phyloP scores from a whole-genome alignment of 352 stramenopile species.

The Pythium dissotocum region DNA sequence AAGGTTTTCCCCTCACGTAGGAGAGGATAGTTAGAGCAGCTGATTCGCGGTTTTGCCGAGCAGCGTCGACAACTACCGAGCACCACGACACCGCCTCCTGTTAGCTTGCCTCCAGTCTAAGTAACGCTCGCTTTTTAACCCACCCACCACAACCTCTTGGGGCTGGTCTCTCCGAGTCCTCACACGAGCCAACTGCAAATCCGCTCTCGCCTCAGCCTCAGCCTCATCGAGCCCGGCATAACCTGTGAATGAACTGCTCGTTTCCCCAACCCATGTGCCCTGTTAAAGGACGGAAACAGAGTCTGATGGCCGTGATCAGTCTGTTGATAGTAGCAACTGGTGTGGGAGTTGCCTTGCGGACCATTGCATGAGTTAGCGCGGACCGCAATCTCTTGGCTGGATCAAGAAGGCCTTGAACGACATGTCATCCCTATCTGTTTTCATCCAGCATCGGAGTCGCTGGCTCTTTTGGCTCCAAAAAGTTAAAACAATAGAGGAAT shows the following conservation, averaged over 20 bases:
- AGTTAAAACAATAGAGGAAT: too few relatives aligned
- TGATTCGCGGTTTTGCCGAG: slow-evolving; percentile 8
- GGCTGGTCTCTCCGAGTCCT: slow-evolving; percentile 7
- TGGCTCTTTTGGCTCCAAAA: too few relatives aligned
- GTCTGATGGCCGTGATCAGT: too few relatives aligned
- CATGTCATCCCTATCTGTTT: too few relatives aligned
- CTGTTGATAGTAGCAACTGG: too few relatives aligned
- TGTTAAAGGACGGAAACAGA: slow-evolving; percentile 9
- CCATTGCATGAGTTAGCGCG: too few relatives aligned
- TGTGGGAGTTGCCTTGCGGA: too few relatives aligned
- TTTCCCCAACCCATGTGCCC: slow-evolving; percentile 1
- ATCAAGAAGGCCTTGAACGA: too few relatives aligned
- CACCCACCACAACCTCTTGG: not conserved
- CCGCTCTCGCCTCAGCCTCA: slow-evolving; percentile 4
- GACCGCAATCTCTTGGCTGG: too few relatives aligned
- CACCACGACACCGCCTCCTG: not conserved
- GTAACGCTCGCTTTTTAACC: not conserved
- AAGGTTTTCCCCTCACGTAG: slow-evolving; percentile 7
- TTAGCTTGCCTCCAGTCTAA: not conserved
- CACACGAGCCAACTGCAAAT: not conserved
- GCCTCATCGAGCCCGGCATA: slow-evolving; percentile 11
- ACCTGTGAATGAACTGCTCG: slow-evolving; percentile 10
- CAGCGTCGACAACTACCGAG: slow-evolving; percentile 3
- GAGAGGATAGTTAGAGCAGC: not conserved
- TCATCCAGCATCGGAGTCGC: too few relatives aligned